These are phyloP conservation scores for Anaeromyces robustus DNA, from an alignment of 192 early-diverging fungal genomes.

Conservation along the genomic window DNA sequence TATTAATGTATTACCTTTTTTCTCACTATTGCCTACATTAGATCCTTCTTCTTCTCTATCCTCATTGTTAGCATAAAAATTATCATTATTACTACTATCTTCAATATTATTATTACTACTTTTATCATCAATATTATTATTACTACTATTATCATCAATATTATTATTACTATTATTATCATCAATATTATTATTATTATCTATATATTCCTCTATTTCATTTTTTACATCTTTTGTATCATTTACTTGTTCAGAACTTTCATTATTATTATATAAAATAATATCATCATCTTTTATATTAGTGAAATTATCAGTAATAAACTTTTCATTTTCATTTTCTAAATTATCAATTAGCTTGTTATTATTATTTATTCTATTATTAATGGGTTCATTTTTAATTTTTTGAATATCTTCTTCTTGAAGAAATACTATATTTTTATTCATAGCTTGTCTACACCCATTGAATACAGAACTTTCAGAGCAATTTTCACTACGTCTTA, in stretches of 20 bases:
- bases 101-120: not conserved
- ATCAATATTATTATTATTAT: not conserved
- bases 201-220: no score
- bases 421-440: not conserved
- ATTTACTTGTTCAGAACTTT: no score
- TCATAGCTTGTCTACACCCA: not conserved
- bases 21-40: no score
- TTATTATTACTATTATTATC: not conserved
- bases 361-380: not conserved
- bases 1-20: no score
- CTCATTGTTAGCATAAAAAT: not conserved
- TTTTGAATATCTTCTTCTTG: not conserved
- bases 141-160: not conserved
- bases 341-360: not conserved
- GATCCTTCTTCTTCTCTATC: not conserved
- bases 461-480: not conserved
- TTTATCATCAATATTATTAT: not conserved
- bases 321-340: not conserved
- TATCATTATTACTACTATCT: not conserved
- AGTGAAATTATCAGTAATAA: not conserved
- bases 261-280: no score
- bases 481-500: not conserved
- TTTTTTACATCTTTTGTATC: not conserved
- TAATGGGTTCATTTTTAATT: not conserved
- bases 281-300: not conserved